Evolutionary conservation across 345 rosid species (phyloP), one percentile per base, ranked within the genome.

Genomic region (Reutealis trisperma): DNA sequence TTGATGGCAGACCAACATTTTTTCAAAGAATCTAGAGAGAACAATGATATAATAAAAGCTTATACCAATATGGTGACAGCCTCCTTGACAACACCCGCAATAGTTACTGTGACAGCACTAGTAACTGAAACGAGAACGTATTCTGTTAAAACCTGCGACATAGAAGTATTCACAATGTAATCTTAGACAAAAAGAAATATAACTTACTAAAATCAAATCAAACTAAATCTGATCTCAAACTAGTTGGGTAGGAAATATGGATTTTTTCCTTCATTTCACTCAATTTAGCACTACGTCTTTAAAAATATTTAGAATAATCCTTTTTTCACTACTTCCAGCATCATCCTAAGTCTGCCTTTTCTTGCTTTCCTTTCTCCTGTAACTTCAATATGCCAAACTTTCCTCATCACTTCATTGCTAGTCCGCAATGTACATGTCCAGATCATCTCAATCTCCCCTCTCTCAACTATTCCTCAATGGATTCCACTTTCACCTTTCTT

Each of bases 81-180:
- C 86, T 96, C 99, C 92, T 96, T 96, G 67, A 94, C 97, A 75
- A 94, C 98, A 37, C 99, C 99, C 0, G 98, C 99, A 82, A 94
- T 94, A 74, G 98, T 94, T 82, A 96, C 92, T 5, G 98, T 96
- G 77, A 96, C 98, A 72, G 99, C 99, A 87, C 99, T 96, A 47
- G 99, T 96, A 77, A 96, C 98, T 59, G 97, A 94, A 79, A 96
- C 91, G 82, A 96, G 98, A 74, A 94, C 82, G 68, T 88, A 92
- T 85, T 93, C 99, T 1, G 98, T 93, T 72, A 96, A 84, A 70
- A 96, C 99, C 99, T 96, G 94, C 81, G 87, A 68, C 44, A 76
- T 60, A 24, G 66, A 72, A 41, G 75, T 76, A 67, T 63, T 15
- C 75, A 73, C 61, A 14, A 11, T n/a, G 45, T 58, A 73, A 34